Evolutionary conservation across 495 filamentous ascomycete genomes (phyloP), one percentile per base, ranked within the genome.

Genomic region (Zalerion maritima): DNA sequence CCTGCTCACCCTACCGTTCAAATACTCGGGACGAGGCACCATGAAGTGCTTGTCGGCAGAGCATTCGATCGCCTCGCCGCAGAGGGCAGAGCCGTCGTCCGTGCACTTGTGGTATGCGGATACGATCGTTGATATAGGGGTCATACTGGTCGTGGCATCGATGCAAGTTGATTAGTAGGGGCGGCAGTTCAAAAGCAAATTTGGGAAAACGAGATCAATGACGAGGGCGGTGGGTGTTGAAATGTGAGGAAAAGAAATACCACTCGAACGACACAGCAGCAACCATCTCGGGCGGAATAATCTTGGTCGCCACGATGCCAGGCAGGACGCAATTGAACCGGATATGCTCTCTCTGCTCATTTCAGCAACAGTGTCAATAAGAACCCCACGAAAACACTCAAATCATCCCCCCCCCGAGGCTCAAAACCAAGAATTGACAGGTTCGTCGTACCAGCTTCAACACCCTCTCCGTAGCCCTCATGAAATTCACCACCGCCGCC

Each of bases 341-440:
- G 25, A 56, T 54, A 24, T 51, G 48, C 24, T 57, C 54, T 38
- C 54, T 57, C 37, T 49, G 21, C n/a, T n/a, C n/a, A n/a, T n/a
- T n/a, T n/a, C n/a, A n/a, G n/a, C n/a, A n/a, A n/a, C n/a, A n/a
- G n/a, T n/a, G n/a, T n/a, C n/a, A n/a, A n/a, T n/a, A n/a, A n/a
- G n/a, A n/a, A n/a, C n/a, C n/a, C n/a, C n/a, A n/a, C n/a, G n/a
- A n/a, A n/a, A n/a, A n/a, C n/a, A n/a, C n/a, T n/a, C n/a, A n/a
- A n/a, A n/a, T n/a, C n/a, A n/a, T n/a, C n/a, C n/a, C n/a, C n/a
- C n/a, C n/a, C n/a, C n/a, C n/a, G n/a, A n/a, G n/a, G n/a, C n/a
- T n/a, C n/a, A n/a, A n/a, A n/a, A n/a, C n/a, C n/a, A n/a, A n/a
- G n/a, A 6, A 29, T 14, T 29, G 11, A 29, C 13, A 5, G 5